These are phyloP conservation scores for Echinosophora koreensis DNA, from an alignment of 306 rosid genomes.

Conservation along the genomic window DNA sequence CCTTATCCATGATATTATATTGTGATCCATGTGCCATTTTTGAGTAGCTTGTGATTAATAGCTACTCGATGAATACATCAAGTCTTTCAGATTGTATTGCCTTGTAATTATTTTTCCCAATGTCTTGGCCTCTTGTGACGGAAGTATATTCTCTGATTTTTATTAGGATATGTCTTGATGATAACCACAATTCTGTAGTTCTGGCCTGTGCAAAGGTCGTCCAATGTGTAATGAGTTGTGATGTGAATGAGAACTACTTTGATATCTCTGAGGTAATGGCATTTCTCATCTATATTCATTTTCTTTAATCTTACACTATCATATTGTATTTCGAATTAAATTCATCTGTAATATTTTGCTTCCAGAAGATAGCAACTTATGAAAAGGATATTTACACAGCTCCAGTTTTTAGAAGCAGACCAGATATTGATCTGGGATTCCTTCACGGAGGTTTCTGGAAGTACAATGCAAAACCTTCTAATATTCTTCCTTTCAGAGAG, in stretches of 20 bases:
- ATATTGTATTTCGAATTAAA: slow-evolving; percentile 36
- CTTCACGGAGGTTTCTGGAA: slow-evolving; percentile 96
- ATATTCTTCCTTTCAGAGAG: slow-evolving; percentile 64
- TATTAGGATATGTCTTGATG: slow-evolving; percentile 87
- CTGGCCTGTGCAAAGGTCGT: slow-evolving; percentile 79
- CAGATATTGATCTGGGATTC: slow-evolving; percentile 82
- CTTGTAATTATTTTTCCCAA: slow-evolving; percentile 15
- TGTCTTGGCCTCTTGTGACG: slow-evolving; percentile 24
- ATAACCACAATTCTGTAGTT: slow-evolving; percentile 87
- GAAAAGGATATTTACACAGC: slow-evolving; percentile 80
- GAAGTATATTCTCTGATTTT: slow-evolving; percentile 27
- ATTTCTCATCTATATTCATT: slow-evolving; percentile 26
- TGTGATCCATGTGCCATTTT: slow-evolving; percentile 26
- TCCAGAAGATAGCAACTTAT: slow-evolving; percentile 66
- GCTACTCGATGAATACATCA: slow-evolving; percentile 25
- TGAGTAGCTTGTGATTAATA: slow-evolving; percentile 32
- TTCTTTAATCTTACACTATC: slow-evolving; percentile 28
- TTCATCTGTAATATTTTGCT: slow-evolving; percentile 44
- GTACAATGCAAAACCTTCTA: slow-evolving; percentile 88
- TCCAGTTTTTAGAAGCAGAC: slow-evolving; percentile 86
- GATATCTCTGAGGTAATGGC: slow-evolving; percentile 70
- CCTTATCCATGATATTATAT: background rate
- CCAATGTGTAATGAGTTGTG: slow-evolving; percentile 76
- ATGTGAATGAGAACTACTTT: slow-evolving; percentile 79
- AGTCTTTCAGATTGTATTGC: slow-evolving; percentile 13